These are phyloP conservation scores for Candida silvatica DNA, from an alignment of 805 yeast species.

Conservation along the genomic window DNA sequence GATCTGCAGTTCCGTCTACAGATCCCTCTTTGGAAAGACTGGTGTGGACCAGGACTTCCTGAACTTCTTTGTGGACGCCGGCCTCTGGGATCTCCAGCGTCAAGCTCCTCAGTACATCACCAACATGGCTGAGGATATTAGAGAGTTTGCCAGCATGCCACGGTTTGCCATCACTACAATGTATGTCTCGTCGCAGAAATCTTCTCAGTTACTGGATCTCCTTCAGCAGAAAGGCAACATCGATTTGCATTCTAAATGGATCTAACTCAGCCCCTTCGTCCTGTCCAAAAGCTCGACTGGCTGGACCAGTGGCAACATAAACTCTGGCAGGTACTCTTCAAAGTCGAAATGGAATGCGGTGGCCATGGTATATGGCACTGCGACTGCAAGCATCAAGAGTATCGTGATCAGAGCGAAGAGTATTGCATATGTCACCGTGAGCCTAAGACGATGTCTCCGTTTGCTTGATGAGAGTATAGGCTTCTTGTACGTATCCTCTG, in stretches of 20 bases:
- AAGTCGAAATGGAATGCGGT: constrained; percentile 30
- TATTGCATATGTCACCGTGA: constrained; percentile 23
- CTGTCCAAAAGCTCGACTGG: constrained; percentile 27
- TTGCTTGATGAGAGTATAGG: constrained; percentile 32
- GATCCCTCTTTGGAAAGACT: constrained; percentile 27
- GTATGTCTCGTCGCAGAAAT: constrained; percentile 21
- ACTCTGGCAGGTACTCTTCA: constrained; percentile 31
- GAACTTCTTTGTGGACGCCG: constrained; percentile 38
- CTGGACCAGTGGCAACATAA: constrained; percentile 29
- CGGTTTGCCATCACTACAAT: constrained; percentile 28
- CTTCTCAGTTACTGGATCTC: not conserved
- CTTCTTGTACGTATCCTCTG: constrained; percentile 36
- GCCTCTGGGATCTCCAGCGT: constrained; percentile 14
- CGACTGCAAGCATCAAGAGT: constrained; percentile 25
- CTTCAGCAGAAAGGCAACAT: constrained; percentile 1
- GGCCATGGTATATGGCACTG: constrained; percentile 31
- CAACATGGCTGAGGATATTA: constrained; percentile 17
- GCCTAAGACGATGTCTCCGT: constrained; percentile 31
- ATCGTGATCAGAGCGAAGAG: constrained; percentile 26
- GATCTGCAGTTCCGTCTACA: constrained; percentile 19
- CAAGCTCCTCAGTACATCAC: constrained; percentile 6
- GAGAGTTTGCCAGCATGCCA: constrained; percentile 24
- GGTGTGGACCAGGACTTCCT: constrained; percentile 45
- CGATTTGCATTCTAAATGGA: constrained; percentile 7
- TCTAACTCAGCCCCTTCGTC: constrained; percentile 27